These are phyloP conservation scores for Nicotiana paniculata DNA, from an alignment of 257 asterid genomes.

Conservation along the genomic window DNA sequence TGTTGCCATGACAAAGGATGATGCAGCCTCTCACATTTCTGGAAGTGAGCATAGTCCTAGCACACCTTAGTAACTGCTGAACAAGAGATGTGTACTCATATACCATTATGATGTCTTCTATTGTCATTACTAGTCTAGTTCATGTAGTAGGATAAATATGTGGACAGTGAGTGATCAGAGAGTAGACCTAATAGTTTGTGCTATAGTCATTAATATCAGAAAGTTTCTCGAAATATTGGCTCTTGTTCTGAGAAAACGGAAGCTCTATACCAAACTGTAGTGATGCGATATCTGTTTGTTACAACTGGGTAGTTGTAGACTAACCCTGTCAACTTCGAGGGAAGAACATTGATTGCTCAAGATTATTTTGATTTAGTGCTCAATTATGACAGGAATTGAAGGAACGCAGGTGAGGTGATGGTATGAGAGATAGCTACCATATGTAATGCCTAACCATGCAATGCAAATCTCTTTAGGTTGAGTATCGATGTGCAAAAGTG, in stretches of 20 bases:
- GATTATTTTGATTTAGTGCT: neutral
- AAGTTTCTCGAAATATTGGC: neutral
- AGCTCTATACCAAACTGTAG: neutral
- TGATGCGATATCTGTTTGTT: neutral
- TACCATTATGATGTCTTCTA: conserved; percentile 10
- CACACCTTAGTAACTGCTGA: conserved; percentile 24
- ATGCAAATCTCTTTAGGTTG: neutral
- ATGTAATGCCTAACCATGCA: neutral
- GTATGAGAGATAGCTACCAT: neutral
- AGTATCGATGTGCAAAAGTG: neutral
- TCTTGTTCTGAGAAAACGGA: neutral
- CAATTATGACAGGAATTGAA: neutral
- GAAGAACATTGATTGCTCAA: neutral
- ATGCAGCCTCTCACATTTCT: conserved; percentile 39
- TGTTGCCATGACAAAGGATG: conserved; percentile 71
- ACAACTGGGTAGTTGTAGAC: too few relatives aligned
- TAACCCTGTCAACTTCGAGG: neutral
- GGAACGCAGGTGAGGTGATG: neutral
- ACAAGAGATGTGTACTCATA: conserved; percentile 1
- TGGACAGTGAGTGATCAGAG: conserved; percentile 1
- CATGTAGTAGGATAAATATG: conserved; percentile 20
- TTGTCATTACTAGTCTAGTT: conserved; percentile 23
- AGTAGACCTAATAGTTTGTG: conserved; percentile 8
- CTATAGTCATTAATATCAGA: neutral
- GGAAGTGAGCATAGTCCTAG: conserved; percentile 29